Percentiles rank a stretch among this genome's conserved stretches.
These are phyloP conservation scores for Colletotrichum truncatum DNA, from an alignment of 2,329 filamentous ascomycete species.

Conservation along the genomic window DNA sequence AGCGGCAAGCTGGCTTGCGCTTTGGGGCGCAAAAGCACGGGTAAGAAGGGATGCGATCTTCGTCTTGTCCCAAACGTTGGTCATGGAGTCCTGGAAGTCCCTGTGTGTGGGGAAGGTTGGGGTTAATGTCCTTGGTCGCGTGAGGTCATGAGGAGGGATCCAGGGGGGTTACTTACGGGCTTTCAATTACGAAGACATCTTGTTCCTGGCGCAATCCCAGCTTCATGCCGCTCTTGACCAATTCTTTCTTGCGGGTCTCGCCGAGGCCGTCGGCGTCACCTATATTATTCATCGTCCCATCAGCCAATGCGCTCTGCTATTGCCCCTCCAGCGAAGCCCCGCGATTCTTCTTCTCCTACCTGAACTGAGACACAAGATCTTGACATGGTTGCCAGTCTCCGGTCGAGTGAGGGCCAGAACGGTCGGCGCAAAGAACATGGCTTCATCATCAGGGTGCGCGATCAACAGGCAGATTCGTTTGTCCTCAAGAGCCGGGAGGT, in stretches of 20 bases:
- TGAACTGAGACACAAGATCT: slow-evolving; percentile 91
- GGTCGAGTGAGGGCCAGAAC: slow-evolving; percentile 85
- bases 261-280: slow-evolving; percentile 90
- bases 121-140: not conserved
- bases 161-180: slow-evolving; percentile 61
- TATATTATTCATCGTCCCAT: slow-evolving; percentile 39
- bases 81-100: slow-evolving; percentile 92
- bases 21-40: slow-evolving; percentile 76
- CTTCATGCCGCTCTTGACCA: slow-evolving; percentile 80
- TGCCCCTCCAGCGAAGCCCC: slow-evolving; percentile 33
- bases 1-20: slow-evolving; percentile 47
- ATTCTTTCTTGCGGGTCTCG: slow-evolving; percentile 81
- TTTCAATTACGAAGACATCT: slow-evolving; percentile 88
- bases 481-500: slow-evolving; percentile 75
- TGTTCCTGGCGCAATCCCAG: slow-evolving; percentile 79
- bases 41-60: slow-evolving; percentile 77
- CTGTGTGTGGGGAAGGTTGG: slow-evolving; percentile 37
- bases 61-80: slow-evolving; percentile 75
- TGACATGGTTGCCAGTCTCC: slow-evolving; percentile 86
- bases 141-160: not conserved
- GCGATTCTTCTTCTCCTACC: slow-evolving; percentile 54
- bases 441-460: slow-evolving; percentile 97
- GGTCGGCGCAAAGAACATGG: slow-evolving; percentile 98
- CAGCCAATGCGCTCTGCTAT: slow-evolving; percentile 15
- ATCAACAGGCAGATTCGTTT: slow-evolving; percentile 94